These are phyloP conservation scores for Massarina eburnea DNA, from an alignment of 2,329 filamentous ascomycete genomes.

Conservation along the genomic window DNA sequence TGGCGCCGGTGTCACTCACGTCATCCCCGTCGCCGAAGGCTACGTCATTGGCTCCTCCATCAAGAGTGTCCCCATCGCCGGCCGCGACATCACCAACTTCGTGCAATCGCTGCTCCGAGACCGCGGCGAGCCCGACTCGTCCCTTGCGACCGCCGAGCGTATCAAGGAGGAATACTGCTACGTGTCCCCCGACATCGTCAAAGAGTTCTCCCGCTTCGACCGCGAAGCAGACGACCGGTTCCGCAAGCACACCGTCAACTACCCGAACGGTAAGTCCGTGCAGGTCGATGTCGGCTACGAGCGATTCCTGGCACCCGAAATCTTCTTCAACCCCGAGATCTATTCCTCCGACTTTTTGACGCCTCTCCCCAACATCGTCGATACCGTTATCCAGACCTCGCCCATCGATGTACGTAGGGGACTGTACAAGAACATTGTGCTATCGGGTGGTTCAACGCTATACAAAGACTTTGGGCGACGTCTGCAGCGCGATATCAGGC, in stretches of 20 bases:
- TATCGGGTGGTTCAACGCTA: slow-evolving; percentile 93
- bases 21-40: slow-evolving; percentile 96
- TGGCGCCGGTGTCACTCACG: slow-evolving; percentile 97
- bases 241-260: slow-evolving; percentile 82
- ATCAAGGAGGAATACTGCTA: slow-evolving; percentile 99
- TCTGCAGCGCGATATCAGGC: slow-evolving; percentile 95
- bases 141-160: slow-evolving; percentile 93
- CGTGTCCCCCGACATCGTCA: slow-evolving; percentile 97
- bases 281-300: slow-evolving; percentile 95
- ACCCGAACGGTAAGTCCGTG: slow-evolving; percentile 82
- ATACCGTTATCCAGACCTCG: slow-evolving; percentile 94
- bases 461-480: slow-evolving; percentile 98
- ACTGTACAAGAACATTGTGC: slow-evolving; percentile 98
- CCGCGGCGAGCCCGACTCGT: slow-evolving; percentile 93
- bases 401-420: slow-evolving; percentile 96
- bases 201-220: slow-evolving; percentile 95
- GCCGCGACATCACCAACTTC: slow-evolving; percentile 98
- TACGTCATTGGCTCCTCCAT: slow-evolving; percentile 99
- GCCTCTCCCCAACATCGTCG: slow-evolving; percentile 89
- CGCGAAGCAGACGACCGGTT: slow-evolving; percentile 83
- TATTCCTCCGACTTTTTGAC: slow-evolving; percentile 99
- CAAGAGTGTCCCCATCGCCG: slow-evolving; percentile 97
- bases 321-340: slow-evolving; percentile 99
- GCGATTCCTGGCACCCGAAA: slow-evolving; percentile 95
- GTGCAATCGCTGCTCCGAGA: slow-evolving; percentile 95